These are phyloP conservation scores for Kwoniella dejecticola DNA, from an alignment of 768 basidiomycete genomes.

Conservation along the genomic window DNA sequence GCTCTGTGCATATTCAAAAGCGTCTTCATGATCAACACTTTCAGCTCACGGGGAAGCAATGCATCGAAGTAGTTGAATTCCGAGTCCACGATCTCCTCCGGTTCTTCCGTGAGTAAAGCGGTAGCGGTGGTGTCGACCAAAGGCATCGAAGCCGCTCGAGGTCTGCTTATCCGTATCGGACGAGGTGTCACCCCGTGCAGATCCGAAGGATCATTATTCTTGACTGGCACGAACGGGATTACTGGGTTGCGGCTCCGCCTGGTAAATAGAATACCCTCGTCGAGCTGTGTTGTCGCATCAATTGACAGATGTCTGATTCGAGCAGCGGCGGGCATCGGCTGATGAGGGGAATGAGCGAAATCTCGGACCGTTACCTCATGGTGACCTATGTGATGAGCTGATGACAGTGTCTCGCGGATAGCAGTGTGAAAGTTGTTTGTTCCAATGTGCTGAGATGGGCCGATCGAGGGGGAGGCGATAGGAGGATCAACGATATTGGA, in stretches of 20 bases:
- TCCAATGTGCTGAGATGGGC: neutral
- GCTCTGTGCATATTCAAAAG: conserved; percentile 15
- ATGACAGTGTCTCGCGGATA: no score
- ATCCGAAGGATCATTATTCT: no score
- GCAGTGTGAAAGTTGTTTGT: no score
- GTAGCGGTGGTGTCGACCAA: neutral
- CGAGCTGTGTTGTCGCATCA: neutral
- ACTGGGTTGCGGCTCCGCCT: no score
- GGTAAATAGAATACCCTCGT: no score
- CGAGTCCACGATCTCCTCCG: neutral
- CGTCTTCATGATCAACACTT: conserved; percentile 27
- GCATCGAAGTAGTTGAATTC: conserved; percentile 26
- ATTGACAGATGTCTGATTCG: neutral
- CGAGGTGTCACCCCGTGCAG: neutral
- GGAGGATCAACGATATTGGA: neutral
- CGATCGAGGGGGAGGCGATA: neutral
- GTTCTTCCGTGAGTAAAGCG: neutral
- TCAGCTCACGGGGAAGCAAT: conserved; percentile 37
- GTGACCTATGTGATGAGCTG: neutral
- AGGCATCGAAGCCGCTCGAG: conserved; percentile 9
- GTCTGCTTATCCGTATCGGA: neutral
- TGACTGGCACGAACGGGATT: no score
- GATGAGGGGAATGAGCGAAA: neutral
- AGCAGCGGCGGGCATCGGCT: neutral
- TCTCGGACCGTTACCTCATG: conserved; percentile 4